phyloP scores from a whole-genome alignment of 2,329 filamentous ascomycete species.

The Phialemonium atrogriseum region DNA sequence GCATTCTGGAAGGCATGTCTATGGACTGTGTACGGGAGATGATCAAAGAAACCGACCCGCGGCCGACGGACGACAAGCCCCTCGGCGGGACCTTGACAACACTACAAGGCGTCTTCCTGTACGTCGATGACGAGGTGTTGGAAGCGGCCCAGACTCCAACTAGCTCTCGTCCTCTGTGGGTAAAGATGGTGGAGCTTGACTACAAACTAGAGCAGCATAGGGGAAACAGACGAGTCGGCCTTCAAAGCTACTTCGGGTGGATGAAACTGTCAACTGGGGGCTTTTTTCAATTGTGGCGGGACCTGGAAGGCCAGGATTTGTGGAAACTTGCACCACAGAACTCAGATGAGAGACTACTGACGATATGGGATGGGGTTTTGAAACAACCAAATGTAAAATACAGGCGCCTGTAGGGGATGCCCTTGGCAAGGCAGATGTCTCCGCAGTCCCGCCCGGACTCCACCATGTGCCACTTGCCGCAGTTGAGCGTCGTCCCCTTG shows the following conservation, averaged over 20 bases:
- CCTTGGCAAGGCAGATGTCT: neutral
- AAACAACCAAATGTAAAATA: constrained; percentile 4
- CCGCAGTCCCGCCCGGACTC: neutral
- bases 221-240: constrained; percentile 4
- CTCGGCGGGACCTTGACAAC: constrained; percentile 4
- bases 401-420: constrained; percentile 3
- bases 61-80: constrained; percentile 4
- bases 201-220: constrained; percentile 4
- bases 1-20: constrained; percentile 4
- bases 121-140: constrained; percentile 4
- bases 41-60: constrained; percentile 4
- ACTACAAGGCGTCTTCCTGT: constrained; percentile 5
- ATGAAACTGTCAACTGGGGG: constrained; percentile 3
- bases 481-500: constrained; percentile 5
- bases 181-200: constrained; percentile 4
- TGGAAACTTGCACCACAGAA: constrained; percentile 4
- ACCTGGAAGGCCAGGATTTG: constrained; percentile 4
- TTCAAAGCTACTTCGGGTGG: constrained; percentile 4
- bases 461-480: constrained; percentile 3
- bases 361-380: constrained; percentile 5
- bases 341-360: constrained; percentile 2
- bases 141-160: constrained; percentile 3
- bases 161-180: constrained; percentile 3
- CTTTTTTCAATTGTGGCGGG: constrained; percentile 2
- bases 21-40: constrained; percentile 5